These are phyloP conservation scores for Pseudozyma hubeiensis DNA, from an alignment of 1,284 basidiomycete genomes.

Conservation along the genomic window DNA sequence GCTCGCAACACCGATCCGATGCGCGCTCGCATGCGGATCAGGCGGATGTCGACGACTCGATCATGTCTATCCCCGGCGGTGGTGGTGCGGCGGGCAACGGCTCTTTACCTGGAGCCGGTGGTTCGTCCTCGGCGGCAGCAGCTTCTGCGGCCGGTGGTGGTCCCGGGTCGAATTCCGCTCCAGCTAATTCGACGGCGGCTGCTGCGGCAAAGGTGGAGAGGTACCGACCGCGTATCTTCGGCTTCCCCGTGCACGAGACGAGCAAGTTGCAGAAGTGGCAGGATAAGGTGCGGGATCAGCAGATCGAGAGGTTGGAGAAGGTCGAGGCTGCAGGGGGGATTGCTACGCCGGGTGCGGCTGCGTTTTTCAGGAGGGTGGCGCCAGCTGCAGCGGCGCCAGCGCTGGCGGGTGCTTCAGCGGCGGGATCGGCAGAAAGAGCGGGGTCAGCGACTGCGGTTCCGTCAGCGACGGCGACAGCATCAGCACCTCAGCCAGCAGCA, in stretches of 20 bases:
- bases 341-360: constrained; percentile 36
- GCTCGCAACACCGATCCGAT: constrained; percentile 30
- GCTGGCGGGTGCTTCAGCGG: constrained; percentile 5
- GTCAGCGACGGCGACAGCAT: constrained; percentile 1
- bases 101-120: constrained; percentile 14
- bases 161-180: constrained; percentile 8
- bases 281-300: constrained; percentile 55
- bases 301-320: constrained; percentile 55
- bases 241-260: constrained; percentile 67
- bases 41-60: constrained; percentile 47
- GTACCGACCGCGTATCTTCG: constrained; percentile 66
- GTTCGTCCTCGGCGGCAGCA: constrained; percentile 9
- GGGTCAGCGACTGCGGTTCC: neutral
- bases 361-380: constrained; percentile 37
- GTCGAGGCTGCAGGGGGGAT: constrained; percentile 49
- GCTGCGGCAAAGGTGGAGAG: constrained; percentile 61
- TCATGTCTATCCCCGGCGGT: constrained; percentile 33
- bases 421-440: constrained; percentile 3
- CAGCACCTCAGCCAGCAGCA: constrained; percentile 8
- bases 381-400: constrained; percentile 1
- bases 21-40: constrained; percentile 72
- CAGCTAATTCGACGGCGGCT: constrained; percentile 38
- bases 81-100: constrained; percentile 18
- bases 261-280: constrained; percentile 67
- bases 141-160: constrained; percentile 9